Conservation (phyloP, 73 alveolate genomes). For the Strombidium stylifer region DNA sequence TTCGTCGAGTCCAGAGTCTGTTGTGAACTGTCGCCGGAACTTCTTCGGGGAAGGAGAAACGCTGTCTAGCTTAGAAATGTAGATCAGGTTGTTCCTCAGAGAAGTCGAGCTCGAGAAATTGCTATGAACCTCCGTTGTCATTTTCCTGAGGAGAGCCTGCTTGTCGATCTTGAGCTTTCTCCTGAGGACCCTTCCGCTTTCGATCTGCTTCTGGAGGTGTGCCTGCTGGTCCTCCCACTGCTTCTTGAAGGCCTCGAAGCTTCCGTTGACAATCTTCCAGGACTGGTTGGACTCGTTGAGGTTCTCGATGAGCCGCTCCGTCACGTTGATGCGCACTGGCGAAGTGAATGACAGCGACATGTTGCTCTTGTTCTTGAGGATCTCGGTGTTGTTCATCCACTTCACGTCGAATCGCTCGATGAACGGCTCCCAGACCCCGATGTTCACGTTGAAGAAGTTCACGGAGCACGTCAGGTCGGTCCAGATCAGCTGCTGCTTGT, state of each 20-base stretch:
- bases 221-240: neutral
- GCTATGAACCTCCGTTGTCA: too few relatives aligned
- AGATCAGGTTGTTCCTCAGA: too few relatives aligned
- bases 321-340: conserved; percentile 18
- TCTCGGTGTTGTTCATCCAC: conserved; percentile 9
- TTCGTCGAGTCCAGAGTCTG: too few relatives aligned
- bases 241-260: neutral
- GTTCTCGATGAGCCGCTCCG: conserved; percentile 40
- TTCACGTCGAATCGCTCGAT: conserved; percentile 31
- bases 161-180: conserved; percentile 1
- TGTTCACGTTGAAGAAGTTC: conserved; percentile 27
- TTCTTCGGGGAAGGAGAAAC: too few relatives aligned
- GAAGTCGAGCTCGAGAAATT: too few relatives aligned
- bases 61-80: too few relatives aligned
- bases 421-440: conserved; percentile 63
- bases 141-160: neutral
- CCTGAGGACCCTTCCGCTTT: neutral
- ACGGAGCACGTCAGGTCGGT: conserved; percentile 23
- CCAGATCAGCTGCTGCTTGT: conserved; percentile 13
- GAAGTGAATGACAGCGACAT: conserved; percentile 4
- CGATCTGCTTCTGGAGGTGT: neutral
- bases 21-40: too few relatives aligned
- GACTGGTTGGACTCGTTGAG: conserved; percentile 20
- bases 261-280: conserved; percentile 19
- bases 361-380: neutral